Percentiles rank a stretch among this genome's conserved stretches.
Evolutionary conservation across 2,329 filamentous ascomycete species (phyloP).

Genomic region (Ceratocystis harringtonii): DNA sequence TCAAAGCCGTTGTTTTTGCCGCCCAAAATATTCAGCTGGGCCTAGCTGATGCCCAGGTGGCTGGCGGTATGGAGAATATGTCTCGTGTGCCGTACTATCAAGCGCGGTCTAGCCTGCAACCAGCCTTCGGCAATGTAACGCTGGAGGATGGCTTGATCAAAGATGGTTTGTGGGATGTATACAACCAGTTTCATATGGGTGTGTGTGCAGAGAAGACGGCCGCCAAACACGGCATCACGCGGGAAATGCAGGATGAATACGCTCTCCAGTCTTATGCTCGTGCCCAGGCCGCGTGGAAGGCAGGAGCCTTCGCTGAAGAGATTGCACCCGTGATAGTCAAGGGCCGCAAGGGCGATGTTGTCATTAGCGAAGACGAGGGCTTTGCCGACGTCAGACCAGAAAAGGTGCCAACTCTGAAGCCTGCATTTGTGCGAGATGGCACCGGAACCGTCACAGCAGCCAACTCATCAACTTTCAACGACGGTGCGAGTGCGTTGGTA

Average conservation of each 20-base stretch:
- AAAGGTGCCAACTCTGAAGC: slow-evolving; percentile 74
- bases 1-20: slow-evolving; percentile 82
- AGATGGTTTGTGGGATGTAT: slow-evolving; percentile 91
- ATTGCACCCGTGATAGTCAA: slow-evolving; percentile 78
- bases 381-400: slow-evolving; percentile 77
- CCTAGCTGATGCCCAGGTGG: slow-evolving; percentile 72
- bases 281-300: slow-evolving; percentile 78
- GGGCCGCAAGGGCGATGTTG: slow-evolving; percentile 63
- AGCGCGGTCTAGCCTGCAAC: slow-evolving; percentile 63
- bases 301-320: slow-evolving; percentile 72
- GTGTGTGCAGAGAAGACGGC: slow-evolving; percentile 91
- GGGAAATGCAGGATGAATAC: slow-evolving; percentile 82
- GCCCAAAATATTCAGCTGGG: slow-evolving; percentile 92
- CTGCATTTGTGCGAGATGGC: slow-evolving; percentile 75
- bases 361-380: slow-evolving; percentile 75
- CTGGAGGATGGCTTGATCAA: slow-evolving; percentile 87
- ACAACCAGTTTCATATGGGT: slow-evolving; percentile 95
- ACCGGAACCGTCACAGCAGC: slow-evolving; percentile 86
- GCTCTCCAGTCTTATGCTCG: slow-evolving; percentile 80
- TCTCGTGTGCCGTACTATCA: slow-evolving; percentile 83
- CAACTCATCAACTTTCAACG: slow-evolving; percentile 87
- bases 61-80: slow-evolving; percentile 98
- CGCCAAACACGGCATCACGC: slow-evolving; percentile 66
- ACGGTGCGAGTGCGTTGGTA: slow-evolving; percentile 82
- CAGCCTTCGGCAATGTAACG: slow-evolving; percentile 73